Evolutionary conservation across 768 basidiomycete species (phyloP).

Genomic region (Hygrocybe punicea): DNA sequence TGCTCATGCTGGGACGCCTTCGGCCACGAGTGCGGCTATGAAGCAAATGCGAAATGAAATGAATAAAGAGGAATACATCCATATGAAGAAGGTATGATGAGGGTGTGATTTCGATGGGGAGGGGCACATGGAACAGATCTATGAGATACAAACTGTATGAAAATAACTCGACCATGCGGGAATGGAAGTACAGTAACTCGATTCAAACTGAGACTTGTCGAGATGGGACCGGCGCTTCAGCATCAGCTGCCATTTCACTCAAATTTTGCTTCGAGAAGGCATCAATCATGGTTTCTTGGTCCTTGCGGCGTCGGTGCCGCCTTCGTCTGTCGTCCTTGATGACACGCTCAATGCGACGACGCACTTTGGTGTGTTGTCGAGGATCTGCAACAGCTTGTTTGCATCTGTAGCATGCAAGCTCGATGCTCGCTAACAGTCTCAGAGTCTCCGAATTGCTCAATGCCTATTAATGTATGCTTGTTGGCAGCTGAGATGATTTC

Average conservation of each 20-base stretch:
- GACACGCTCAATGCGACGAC: slow-evolving; percentile 72
- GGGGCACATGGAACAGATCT: background rate
- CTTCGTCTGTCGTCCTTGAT: slow-evolving; percentile 82
- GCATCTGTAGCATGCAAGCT: slow-evolving; percentile 78
- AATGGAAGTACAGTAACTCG: background rate
- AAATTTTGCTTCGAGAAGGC: slow-evolving; percentile 64
- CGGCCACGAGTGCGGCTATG: too few species aligned
- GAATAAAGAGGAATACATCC: too few species aligned
- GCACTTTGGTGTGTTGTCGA: slow-evolving; percentile 56
- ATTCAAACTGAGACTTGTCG: background rate
- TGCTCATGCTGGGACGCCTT: background rate
- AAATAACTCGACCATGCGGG: background rate
- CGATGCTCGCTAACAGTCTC: slow-evolving; percentile 76
- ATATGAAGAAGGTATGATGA: too few species aligned
- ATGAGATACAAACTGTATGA: background rate
- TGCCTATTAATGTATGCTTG: slow-evolving; percentile 45
- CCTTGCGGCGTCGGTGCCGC: slow-evolving; percentile 77
- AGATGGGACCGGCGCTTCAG: background rate
- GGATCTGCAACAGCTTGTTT: slow-evolving; percentile 67
- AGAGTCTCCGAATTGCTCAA: slow-evolving; percentile 81
- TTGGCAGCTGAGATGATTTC: slow-evolving; percentile 10
- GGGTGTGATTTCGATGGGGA: too few species aligned
- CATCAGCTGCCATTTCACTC: slow-evolving; percentile 10
- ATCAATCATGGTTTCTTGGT: slow-evolving; percentile 78
- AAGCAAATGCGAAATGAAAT: too few species aligned